Conservation (phyloP, 2,329 filamentous ascomycete genomes). For the Thelonectria blattea region DNA sequence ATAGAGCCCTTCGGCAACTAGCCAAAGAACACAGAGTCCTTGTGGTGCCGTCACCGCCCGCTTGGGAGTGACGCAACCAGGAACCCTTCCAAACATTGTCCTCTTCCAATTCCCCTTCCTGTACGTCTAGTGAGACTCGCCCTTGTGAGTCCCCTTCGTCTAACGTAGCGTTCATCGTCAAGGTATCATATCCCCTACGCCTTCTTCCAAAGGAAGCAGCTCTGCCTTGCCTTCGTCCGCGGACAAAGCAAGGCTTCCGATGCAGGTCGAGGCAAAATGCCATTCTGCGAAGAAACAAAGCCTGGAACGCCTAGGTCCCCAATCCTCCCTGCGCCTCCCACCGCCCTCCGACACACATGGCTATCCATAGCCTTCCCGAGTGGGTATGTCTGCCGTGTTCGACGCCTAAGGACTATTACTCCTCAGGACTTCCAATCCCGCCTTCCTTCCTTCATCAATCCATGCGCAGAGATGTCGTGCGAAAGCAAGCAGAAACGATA, state of each 20-base stretch:
- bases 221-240: conserved; percentile 35
- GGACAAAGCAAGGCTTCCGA: conserved; percentile 39
- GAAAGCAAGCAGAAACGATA: conserved; percentile 40
- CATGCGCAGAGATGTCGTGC: conserved; percentile 38
- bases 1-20: conserved; percentile 15
- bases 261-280: conserved; percentile 33
- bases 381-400: conserved; percentile 36
- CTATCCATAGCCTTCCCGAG: conserved; percentile 31
- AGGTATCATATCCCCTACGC: conserved; percentile 45
- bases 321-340: conserved; percentile 18
- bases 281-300: conserved; percentile 32
- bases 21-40: conserved; percentile 8
- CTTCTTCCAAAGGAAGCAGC: conserved; percentile 32
- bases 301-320: conserved; percentile 37
- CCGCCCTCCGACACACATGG: conserved; percentile 32
- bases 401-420: conserved; percentile 33
- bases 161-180: conserved; percentile 43
- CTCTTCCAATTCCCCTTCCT: conserved; percentile 8
- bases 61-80: conserved; percentile 2
- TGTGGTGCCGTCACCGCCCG: conserved; percentile 9
- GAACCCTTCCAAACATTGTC: conserved; percentile 8
- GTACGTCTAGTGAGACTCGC: conserved; percentile 36
- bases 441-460: conserved; percentile 39
- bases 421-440: conserved; percentile 32
- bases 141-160: conserved; percentile 38